phyloP scores from a whole-genome alignment of 768 basidiomycete genomes.

The Cyclocybe aegerita region DNA sequence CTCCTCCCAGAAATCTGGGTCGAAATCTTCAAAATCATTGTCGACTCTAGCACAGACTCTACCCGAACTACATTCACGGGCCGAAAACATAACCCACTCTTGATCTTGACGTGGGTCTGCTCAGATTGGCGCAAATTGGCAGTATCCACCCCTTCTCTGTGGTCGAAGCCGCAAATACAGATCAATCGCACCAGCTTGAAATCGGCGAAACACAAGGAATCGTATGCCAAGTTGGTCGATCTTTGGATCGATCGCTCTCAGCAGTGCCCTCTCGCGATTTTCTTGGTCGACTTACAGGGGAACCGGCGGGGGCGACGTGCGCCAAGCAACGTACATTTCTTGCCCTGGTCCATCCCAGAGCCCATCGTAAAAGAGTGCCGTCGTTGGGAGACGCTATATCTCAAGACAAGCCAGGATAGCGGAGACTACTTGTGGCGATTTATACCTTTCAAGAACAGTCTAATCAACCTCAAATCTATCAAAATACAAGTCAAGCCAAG shows the following conservation, averaged over 20 bases:
- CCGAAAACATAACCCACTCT: too few species aligned
- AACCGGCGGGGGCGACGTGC: neutral
- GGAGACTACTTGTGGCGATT: neutral
- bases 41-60: too few species aligned
- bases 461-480: neutral
- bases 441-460: neutral
- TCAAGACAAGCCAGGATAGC: neutral
- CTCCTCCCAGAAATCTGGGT: too few species aligned
- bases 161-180: neutral
- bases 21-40: too few species aligned
- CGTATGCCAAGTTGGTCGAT: neutral
- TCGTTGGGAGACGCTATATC: neutral
- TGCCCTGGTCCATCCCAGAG: neutral
- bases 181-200: neutral
- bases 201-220: too few species aligned
- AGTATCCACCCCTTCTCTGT: neutral
- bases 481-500: neutral
- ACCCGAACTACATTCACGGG: too few species aligned
- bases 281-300: too few species aligned
- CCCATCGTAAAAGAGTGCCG: neutral
- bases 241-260: neutral
- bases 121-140: neutral
- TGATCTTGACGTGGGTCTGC: neutral
- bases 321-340: neutral
- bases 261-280: too few species aligned